phyloP scores from a whole-genome alignment of 1,139 yeast genomes.

The Arxiozyma bovina region DNA sequence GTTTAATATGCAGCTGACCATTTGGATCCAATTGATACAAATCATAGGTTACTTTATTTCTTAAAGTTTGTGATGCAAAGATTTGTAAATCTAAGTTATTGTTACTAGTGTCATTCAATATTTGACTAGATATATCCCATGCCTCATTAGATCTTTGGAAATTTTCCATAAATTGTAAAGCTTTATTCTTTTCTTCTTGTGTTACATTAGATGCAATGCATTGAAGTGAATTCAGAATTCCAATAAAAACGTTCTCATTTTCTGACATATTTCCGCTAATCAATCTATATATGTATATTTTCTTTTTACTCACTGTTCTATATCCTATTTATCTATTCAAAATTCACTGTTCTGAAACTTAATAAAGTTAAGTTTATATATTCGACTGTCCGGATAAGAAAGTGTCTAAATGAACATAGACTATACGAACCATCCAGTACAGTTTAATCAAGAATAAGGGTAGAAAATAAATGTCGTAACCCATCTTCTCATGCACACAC shows the following conservation, averaged over 20 bases:
- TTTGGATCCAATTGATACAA: conserved; percentile 56
- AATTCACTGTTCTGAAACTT: no score
- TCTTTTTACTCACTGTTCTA: no score
- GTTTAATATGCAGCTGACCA: conserved; percentile 49
- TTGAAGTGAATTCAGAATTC: conserved; percentile 19
- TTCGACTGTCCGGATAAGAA: no score
- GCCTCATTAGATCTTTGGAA: conserved; percentile 76
- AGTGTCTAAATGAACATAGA: no score
- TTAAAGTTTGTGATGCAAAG: conserved; percentile 84
- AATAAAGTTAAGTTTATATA: no score
- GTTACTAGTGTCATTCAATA: conserved; percentile 21
- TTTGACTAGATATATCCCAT: conserved; percentile 44
- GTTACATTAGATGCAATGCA: conserved; percentile 25
- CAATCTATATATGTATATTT: no score
- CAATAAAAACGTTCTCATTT: conserved; percentile 3
- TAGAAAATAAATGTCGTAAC: no score
- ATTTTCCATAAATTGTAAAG: conserved; percentile 48
- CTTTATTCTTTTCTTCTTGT: conserved; percentile 25
- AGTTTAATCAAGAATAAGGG: no score
- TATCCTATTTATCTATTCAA: no score
- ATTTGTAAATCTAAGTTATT: conserved; percentile 48
- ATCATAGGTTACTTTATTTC: conserved; percentile 80
- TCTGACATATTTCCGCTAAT: conserved; percentile 1
- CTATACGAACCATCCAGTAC: no score
- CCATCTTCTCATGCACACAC: no score